Evolutionary conservation across 1,139 yeast genomes (phyloP), one percentile per base, ranked within the genome.

Genomic region (Keqinozyma sinolaborantium): DNA sequence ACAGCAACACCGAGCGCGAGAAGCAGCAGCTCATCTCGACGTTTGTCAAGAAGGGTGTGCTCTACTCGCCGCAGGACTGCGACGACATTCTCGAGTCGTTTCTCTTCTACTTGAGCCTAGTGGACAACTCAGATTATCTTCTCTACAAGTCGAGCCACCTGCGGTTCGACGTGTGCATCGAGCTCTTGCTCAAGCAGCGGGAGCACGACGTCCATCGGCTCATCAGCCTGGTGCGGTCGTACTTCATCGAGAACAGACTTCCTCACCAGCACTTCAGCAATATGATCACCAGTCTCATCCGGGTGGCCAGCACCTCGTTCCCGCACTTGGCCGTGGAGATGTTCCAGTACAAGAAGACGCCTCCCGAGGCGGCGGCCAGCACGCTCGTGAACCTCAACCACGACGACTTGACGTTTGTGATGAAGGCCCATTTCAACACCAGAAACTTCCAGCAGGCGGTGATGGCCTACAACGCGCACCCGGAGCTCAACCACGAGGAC

Each of bases 401-500:
- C 9, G 26, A 36, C 4, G 70, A 65, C 42, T 50, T 66, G 31
- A 53, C 58, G 4, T 40, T 39, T 29, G 50, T 57, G 9, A 57
- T 71, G 60, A 30, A 35, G 12, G 57, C 72, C 1, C 53, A 59
- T 24, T 41, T 50, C 9, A 35, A 36, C 5, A 30, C 51, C 11
- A 45, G 56, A 21, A 37, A 53, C 23, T 56, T 47, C 36, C 39
- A 50, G 4, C 47, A 52, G 20, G 64, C 64, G 1, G 32, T 56
- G 5, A 46, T 45, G 2, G 33, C 61, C 4, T 61, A 64, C 34
- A 36, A 50, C 16, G 26, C 43, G 3, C 37, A 53, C 35, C 47
- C 60, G 2, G 34, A 45, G 3, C 39, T 63, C 7, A 63, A 60
- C 21, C 44, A 55, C 34, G 69, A 60, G 24, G 58, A 53, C 23